Percentiles rank a stretch among this genome's conserved stretches.
Evolutionary conservation across 192 early-diverging fungal species (phyloP).

Genomic region (Backusella luteola): DNA sequence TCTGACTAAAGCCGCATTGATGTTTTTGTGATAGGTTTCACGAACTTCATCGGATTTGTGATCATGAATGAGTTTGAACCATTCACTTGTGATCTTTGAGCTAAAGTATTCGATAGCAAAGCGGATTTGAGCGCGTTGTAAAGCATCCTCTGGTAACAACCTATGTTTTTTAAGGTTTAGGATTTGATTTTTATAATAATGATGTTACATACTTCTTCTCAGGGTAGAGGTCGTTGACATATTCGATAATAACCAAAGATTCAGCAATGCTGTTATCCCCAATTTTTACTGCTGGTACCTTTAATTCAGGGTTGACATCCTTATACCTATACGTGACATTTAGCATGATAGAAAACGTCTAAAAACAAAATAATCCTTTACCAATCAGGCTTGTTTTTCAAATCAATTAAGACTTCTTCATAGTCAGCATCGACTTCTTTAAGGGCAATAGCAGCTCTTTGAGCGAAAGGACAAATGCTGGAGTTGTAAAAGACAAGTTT

Average conservation of each 20-base stretch:
- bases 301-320: slow-evolving; percentile 65
- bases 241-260: slow-evolving; percentile 66
- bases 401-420: slow-evolving; percentile 59
- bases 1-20: slow-evolving; percentile 19
- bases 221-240: slow-evolving; percentile 59
- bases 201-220: slow-evolving; percentile 41
- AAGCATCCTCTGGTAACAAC: slow-evolving; percentile 40
- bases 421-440: slow-evolving; percentile 50
- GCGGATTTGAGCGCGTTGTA: slow-evolving; percentile 42
- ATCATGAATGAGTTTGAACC: slow-evolving; percentile 29
- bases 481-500: slow-evolving; percentile 61
- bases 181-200: too few relatives aligned
- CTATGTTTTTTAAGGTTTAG: slow-evolving; percentile 11
- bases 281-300: slow-evolving; percentile 62
- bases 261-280: slow-evolving; percentile 60
- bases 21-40: slow-evolving; percentile 25
- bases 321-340: slow-evolving; percentile 33
- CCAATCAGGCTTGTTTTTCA: slow-evolving; percentile 63
- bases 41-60: slow-evolving; percentile 17
- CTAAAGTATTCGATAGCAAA: slow-evolving; percentile 45
- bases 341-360: background rate
- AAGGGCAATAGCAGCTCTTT: slow-evolving; percentile 62
- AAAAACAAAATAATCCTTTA: slow-evolving; percentile 22
- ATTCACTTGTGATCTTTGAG: slow-evolving; percentile 19
- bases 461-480: slow-evolving; percentile 62